Percentiles rank a stretch among this genome's conserved stretches.
Conservation (phyloP, 2,329 filamentous ascomycete genomes). For the Orbilia brochopaga region DNA sequence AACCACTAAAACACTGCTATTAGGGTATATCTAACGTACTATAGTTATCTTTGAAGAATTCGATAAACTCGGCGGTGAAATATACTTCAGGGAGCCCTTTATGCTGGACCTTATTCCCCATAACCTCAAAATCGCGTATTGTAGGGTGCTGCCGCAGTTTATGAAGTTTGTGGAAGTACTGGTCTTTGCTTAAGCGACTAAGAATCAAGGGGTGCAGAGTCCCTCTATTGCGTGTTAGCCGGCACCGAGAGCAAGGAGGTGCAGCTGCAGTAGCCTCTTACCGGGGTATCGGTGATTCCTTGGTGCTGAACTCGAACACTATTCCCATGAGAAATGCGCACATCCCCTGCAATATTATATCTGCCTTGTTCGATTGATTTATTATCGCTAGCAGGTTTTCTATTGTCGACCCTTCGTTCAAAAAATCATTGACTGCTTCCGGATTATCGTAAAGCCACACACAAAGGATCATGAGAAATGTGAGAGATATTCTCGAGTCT, state of each 20-base stretch:
- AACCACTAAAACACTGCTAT: no score
- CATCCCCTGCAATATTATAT: conserved; percentile 76
- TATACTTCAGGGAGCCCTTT: conserved; percentile 76
- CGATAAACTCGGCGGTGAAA: conserved; percentile 84
- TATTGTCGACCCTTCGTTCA: conserved; percentile 90
- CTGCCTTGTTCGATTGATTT: conserved; percentile 67
- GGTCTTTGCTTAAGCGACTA: conserved; percentile 79
- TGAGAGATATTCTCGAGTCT: conserved; percentile 79
- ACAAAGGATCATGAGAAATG: conserved; percentile 85
- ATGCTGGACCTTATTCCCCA: conserved; percentile 50
- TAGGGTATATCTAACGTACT: conserved; percentile 56
- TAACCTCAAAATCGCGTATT: conserved; percentile 86
- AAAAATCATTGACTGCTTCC: conserved; percentile 88
- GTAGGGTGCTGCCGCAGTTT: conserved; percentile 77
- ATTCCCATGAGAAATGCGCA: conserved; percentile 84
- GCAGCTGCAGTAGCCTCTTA: conserved; percentile 16
- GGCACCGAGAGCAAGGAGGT: neutral
- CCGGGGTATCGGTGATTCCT: conserved; percentile 85
- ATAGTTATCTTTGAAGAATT: conserved; percentile 96
- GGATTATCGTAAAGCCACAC: conserved; percentile 92
- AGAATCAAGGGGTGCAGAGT: conserved; percentile 80
- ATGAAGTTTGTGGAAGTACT: conserved; percentile 81
- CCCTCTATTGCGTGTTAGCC: conserved; percentile 60
- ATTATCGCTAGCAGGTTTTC: conserved; percentile 80
- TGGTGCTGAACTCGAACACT: conserved; percentile 95